phyloP scores from a whole-genome alignment of 106 monocot species.

The Allium fistulosum region DNA sequence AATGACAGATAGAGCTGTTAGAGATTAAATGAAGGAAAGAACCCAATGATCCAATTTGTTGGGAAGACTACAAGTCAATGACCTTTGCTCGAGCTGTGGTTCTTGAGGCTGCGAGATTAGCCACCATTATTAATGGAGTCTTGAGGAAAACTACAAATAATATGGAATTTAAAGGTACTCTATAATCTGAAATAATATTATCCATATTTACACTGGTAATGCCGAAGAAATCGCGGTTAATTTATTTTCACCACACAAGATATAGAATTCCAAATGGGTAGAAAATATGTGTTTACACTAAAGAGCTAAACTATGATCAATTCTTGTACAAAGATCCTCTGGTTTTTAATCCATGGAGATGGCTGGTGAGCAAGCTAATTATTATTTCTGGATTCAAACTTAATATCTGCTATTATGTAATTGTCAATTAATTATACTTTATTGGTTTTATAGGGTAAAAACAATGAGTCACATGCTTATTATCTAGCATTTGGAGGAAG shows the following conservation, averaged over 20 bases:
- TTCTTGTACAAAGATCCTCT: constrained; percentile 37
- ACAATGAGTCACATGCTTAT: constrained; percentile 32
- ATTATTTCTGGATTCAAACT: neutral
- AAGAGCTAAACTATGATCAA: constrained; percentile 54
- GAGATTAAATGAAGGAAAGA: constrained; percentile 35
- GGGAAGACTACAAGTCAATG: constrained; percentile 70
- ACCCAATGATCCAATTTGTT: constrained; percentile 36
- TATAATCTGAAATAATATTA: neutral
- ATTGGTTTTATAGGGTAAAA: constrained; percentile 27
- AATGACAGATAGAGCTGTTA: constrained; percentile 38
- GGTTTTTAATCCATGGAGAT: constrained; percentile 67
- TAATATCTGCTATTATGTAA: neutral
- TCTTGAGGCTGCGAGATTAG: constrained; percentile 48
- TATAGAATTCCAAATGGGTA: constrained; percentile 49
- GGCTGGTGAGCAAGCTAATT: constrained; percentile 32
- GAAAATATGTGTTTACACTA: constrained; percentile 52
- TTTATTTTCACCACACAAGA: constrained; percentile 10
- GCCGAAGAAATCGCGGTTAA: too few species aligned
- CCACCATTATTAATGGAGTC: constrained; percentile 52
- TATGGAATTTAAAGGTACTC: constrained; percentile 40
- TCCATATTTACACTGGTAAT: too few species aligned
- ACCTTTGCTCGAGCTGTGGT: constrained; percentile 58
- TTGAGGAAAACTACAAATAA: constrained; percentile 54
- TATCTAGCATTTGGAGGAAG: constrained; percentile 47
- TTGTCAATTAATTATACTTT: neutral